These are phyloP conservation scores for Angomonas desouzai DNA, from an alignment of 208 protist species.

Conservation along the genomic window DNA sequence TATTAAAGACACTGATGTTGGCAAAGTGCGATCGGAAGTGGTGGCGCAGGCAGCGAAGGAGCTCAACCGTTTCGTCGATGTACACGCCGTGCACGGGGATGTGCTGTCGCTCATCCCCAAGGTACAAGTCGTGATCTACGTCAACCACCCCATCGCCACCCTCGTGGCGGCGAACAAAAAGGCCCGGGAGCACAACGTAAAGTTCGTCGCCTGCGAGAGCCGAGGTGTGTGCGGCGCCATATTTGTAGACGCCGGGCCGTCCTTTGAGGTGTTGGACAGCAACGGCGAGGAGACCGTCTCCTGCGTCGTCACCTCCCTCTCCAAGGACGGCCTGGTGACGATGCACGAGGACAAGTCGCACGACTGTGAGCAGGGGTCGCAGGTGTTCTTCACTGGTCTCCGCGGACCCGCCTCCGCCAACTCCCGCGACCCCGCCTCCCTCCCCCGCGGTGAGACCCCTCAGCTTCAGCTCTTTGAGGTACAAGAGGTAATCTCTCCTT, in stretches of 20 bases:
- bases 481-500: constrained; percentile 61
- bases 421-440: constrained; percentile 16
- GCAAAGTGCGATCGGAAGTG: constrained; percentile 41
- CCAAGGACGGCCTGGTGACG: constrained; percentile 62
- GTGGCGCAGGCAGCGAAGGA: constrained; percentile 68
- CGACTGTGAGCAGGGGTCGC: constrained; percentile 78
- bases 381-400: constrained; percentile 81
- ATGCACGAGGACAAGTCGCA: constrained; percentile 87
- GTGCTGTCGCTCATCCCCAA: constrained; percentile 22
- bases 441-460: constrained; percentile 16
- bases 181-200: constrained; percentile 52
- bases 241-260: constrained; percentile 78
- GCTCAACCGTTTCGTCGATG: constrained; percentile 86
- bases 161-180: constrained; percentile 51
- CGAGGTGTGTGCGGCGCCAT: constrained; percentile 71
- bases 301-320: constrained; percentile 76
- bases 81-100: constrained; percentile 27
- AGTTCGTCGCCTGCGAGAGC: constrained; percentile 83
- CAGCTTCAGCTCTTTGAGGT: constrained; percentile 63
- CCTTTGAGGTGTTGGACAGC: constrained; percentile 65
- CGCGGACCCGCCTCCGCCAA: constrained; percentile 38
- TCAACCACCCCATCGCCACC: constrained; percentile 51
- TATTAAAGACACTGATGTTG: constrained; percentile 47
- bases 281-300: constrained; percentile 82
- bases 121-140: constrained; percentile 80